These are phyloP conservation scores for Blastobotrys malaysiensis DNA, from an alignment of 1,139 yeast species.

Conservation along the genomic window DNA sequence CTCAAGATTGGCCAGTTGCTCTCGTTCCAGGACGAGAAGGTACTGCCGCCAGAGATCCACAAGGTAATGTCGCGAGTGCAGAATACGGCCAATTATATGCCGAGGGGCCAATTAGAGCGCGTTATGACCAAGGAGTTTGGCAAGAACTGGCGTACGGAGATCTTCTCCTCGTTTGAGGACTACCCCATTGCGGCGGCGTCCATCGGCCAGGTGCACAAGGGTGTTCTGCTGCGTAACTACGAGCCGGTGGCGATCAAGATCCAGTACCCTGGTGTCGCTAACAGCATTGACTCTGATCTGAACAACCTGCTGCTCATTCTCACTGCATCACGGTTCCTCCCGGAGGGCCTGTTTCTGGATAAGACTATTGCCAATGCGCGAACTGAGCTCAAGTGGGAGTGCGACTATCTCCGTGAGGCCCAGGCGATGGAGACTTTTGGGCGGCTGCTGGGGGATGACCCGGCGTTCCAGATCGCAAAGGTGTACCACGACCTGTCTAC, in stretches of 20 bases:
- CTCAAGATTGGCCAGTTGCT: conserved; percentile 91
- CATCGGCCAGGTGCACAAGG: conserved; percentile 93
- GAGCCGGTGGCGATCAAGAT: conserved; percentile 91
- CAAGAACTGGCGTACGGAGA: conserved; percentile 62
- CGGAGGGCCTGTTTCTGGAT: conserved; percentile 88
- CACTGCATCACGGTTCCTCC: conserved; percentile 81
- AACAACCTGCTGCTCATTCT: conserved; percentile 74
- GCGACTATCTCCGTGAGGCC: conserved; percentile 92
- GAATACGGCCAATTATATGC: conserved; percentile 95
- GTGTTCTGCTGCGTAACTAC: conserved; percentile 50
- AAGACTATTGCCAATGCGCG: conserved; percentile 92
- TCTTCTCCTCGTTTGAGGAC: conserved; percentile 71
- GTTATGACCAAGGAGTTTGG: conserved; percentile 76
- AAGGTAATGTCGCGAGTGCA: conserved; percentile 78
- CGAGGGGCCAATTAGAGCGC: conserved; percentile 77
- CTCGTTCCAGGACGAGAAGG: conserved; percentile 81
- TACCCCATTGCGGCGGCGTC: conserved; percentile 97
- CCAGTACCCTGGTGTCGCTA: conserved; percentile 97
- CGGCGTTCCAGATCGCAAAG: conserved; percentile 71
- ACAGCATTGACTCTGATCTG: conserved; percentile 88
- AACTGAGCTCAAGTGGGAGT: conserved; percentile 92
- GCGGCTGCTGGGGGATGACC: conserved; percentile 57
- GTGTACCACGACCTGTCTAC: conserved; percentile 78
- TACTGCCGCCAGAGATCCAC: conserved; percentile 81
- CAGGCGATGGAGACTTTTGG: conserved; percentile 66